Evolutionary conservation across 106 monocot genomes (phyloP).

Genomic region (Apostasia ramifera): DNA sequence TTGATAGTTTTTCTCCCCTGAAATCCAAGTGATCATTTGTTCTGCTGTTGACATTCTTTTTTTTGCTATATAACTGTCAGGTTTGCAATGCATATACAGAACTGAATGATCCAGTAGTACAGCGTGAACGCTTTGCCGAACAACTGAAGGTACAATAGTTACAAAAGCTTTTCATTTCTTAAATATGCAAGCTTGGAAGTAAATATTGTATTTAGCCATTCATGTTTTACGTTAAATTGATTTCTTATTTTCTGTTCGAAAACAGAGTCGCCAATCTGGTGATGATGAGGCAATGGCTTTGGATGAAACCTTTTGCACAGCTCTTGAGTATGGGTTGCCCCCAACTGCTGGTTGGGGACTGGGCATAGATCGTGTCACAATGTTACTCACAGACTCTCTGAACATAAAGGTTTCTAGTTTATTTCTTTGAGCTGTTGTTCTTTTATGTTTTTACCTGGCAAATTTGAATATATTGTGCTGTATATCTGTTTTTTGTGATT

Average conservation of each 20-base stretch:
- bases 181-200: no score
- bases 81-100: conserved; percentile 98
- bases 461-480: not conserved
- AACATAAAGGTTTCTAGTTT: conserved; percentile 68
- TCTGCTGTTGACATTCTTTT: conserved; percentile 3
- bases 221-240: not conserved
- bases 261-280: conserved; percentile 83
- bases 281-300: conserved; percentile 96
- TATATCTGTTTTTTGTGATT: not conserved
- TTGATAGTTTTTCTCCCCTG: not conserved
- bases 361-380: conserved; percentile 81
- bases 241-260: not conserved
- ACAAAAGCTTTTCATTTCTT: not conserved
- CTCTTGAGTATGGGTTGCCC: conserved; percentile 91
- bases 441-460: not conserved
- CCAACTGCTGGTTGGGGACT: conserved; percentile 96
- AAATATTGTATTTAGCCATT: conserved; percentile 1
- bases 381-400: conserved; percentile 91
- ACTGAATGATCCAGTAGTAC: conserved; percentile 93
- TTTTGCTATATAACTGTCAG: conserved; percentile 20
- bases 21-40: not conserved
- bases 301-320: conserved; percentile 93
- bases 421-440: not conserved
- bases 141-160: conserved; percentile 65
- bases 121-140: conserved; percentile 78